These are phyloP conservation scores for Fusarium abutilonis DNA, from an alignment of 2,329 filamentous ascomycete species.

Conservation along the genomic window DNA sequence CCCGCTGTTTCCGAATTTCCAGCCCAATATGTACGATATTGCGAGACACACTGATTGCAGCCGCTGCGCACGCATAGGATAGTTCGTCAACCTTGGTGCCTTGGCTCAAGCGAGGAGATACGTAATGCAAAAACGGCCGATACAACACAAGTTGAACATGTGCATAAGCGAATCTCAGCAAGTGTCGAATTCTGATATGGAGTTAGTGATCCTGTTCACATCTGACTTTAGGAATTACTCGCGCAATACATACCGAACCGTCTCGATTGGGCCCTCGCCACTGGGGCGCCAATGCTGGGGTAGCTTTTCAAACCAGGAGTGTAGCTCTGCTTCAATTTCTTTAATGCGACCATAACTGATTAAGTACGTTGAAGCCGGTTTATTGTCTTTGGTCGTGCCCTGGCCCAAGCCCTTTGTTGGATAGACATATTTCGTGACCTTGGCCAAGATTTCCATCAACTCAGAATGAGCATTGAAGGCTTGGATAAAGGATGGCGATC, in stretches of 20 bases:
- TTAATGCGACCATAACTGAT: constrained; percentile 72
- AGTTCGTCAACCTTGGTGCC: constrained; percentile 74
- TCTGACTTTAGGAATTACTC: neutral
- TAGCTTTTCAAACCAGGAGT: constrained; percentile 71
- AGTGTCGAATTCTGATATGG: constrained; percentile 68
- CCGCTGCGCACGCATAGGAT: constrained; percentile 77
- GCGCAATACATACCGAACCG: constrained; percentile 71
- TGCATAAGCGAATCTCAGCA: constrained; percentile 81
- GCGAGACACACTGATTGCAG: constrained; percentile 68
- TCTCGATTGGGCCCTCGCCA: constrained; percentile 76
- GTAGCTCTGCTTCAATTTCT: constrained; percentile 71
- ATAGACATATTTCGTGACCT: constrained; percentile 73
- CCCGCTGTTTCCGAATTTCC: constrained; percentile 77
- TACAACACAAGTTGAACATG: constrained; percentile 87
- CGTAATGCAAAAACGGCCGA: constrained; percentile 84
- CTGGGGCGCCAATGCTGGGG: constrained; percentile 83
- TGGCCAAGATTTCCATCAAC: constrained; percentile 70
- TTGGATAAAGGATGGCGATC: constrained; percentile 67
- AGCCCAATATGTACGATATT: constrained; percentile 84
- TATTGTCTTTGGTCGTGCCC: constrained; percentile 55
- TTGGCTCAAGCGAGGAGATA: constrained; percentile 70
- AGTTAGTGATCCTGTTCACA: constrained; percentile 14
- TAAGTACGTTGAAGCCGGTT: constrained; percentile 63
- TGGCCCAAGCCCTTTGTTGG: constrained; percentile 67
- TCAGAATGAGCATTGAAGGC: constrained; percentile 73